Conservation (phyloP, 192 early-diverging fungal species). For the Coemansia sp. region DNA sequence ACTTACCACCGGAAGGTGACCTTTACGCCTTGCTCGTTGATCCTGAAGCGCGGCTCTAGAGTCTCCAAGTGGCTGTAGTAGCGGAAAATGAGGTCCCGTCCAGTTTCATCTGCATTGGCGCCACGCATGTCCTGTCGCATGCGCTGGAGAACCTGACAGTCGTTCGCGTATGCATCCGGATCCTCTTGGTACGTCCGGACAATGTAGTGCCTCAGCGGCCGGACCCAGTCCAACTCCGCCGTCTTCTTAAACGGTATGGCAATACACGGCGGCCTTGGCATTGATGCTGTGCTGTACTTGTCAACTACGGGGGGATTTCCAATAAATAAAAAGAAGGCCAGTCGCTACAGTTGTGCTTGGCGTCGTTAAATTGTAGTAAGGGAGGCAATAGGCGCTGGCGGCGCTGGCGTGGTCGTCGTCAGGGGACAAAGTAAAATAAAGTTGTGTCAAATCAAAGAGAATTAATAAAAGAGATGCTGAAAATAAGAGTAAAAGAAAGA, state of each 20-base stretch:
- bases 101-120: conserved; percentile 90
- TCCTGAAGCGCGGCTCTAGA: conserved; percentile 87
- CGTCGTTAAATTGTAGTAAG: background rate
- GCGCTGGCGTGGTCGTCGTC: background rate
- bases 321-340: background rate
- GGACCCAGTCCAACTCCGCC: conserved; percentile 88
- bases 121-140: conserved; percentile 95
- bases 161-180: conserved; percentile 83
- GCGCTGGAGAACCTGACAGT: conserved; percentile 83
- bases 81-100: conserved; percentile 90
- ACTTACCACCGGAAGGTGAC: conserved; percentile 87
- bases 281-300: conserved; percentile 3
- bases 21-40: conserved; percentile 90
- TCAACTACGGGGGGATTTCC: background rate
- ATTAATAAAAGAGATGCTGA: background rate
- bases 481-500: background rate
- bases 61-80: conserved; percentile 97
- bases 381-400: background rate
- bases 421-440: background rate
- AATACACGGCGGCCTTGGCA: conserved; percentile 50
- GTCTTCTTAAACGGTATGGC: conserved; percentile 77
- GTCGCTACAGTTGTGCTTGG: background rate
- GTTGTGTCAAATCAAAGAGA: background rate
- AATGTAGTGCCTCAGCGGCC: conserved; percentile 85
- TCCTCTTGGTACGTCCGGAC: conserved; percentile 84